Evolutionary conservation across 805 yeast species (phyloP).

Genomic region (Limtongia smithiae): DNA sequence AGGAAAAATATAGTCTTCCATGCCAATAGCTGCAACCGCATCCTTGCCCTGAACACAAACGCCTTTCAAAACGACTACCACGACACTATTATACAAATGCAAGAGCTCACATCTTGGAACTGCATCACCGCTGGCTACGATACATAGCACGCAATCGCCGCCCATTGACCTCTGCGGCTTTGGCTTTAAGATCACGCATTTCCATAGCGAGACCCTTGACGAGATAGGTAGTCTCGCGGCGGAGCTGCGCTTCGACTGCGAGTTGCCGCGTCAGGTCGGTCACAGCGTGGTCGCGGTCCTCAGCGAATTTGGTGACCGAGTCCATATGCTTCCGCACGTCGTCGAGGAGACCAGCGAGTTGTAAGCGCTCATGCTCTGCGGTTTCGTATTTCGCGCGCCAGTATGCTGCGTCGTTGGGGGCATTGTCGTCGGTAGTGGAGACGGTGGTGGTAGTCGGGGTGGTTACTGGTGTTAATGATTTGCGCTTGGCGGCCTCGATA

Average conservation of each 20-base stretch:
- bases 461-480: neutral
- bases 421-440: neutral
- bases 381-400: constrained; percentile 16
- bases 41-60: too few species aligned
- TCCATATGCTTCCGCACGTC: constrained; percentile 15
- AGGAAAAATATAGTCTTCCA: too few species aligned
- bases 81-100: too few species aligned
- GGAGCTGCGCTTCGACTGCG: constrained; percentile 3
- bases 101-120: too few species aligned
- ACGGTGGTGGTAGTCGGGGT: neutral
- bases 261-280: constrained; percentile 5
- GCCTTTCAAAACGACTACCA: too few species aligned
- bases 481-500: neutral
- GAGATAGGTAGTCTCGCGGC: constrained; percentile 2
- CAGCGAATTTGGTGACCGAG: constrained; percentile 10
- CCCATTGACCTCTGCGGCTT: constrained; percentile 11
- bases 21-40: too few species aligned
- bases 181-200: constrained; percentile 10
- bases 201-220: constrained; percentile 9
- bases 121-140: too few species aligned
- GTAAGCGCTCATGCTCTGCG: constrained; percentile 4
- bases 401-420: neutral
- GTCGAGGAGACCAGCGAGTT: constrained; percentile 3
- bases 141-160: constrained; percentile 3
- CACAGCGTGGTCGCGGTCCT: constrained; percentile 6